These are phyloP conservation scores for Oxytropis ochrocephala DNA, from an alignment of 306 rosid genomes.

Conservation along the genomic window DNA sequence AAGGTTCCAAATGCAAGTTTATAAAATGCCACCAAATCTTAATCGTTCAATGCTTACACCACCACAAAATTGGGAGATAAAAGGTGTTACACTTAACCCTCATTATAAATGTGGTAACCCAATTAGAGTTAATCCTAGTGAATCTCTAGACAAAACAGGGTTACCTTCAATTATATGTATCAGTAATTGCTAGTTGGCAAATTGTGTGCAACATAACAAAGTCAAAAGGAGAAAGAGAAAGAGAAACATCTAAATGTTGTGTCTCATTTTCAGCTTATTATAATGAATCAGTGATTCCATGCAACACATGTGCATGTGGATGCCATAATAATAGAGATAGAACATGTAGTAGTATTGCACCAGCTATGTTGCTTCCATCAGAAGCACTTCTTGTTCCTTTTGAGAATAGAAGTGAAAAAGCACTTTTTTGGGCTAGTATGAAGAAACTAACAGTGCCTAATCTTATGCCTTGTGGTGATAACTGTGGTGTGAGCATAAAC, in stretches of 20 bases:
- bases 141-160: constrained; percentile 50
- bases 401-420: constrained; percentile 50
- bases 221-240: constrained; percentile 25
- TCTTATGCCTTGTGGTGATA: constrained; percentile 81
- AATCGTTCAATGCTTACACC: constrained; percentile 65
- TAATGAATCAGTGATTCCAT: constrained; percentile 79
- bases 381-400: constrained; percentile 80
- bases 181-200: constrained; percentile 89
- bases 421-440: constrained; percentile 60
- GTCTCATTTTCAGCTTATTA: constrained; percentile 88
- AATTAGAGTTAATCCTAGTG: constrained; percentile 59
- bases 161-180: constrained; percentile 43
- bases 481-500: constrained; percentile 81
- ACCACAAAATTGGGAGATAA: constrained; percentile 75
- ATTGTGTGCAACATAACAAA: constrained; percentile 77
- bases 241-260: constrained; percentile 71
- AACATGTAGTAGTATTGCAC: constrained; percentile 55
- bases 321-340: constrained; percentile 39
- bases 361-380: constrained; percentile 76
- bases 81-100: constrained; percentile 64
- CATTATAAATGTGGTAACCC: constrained; percentile 69
- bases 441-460: constrained; percentile 42
- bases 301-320: constrained; percentile 93
- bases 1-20: constrained; percentile 75
- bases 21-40: constrained; percentile 73